phyloP scores from a whole-genome alignment of 768 basidiomycete species.

The Pilatotrama ljubarskyi region DNA sequence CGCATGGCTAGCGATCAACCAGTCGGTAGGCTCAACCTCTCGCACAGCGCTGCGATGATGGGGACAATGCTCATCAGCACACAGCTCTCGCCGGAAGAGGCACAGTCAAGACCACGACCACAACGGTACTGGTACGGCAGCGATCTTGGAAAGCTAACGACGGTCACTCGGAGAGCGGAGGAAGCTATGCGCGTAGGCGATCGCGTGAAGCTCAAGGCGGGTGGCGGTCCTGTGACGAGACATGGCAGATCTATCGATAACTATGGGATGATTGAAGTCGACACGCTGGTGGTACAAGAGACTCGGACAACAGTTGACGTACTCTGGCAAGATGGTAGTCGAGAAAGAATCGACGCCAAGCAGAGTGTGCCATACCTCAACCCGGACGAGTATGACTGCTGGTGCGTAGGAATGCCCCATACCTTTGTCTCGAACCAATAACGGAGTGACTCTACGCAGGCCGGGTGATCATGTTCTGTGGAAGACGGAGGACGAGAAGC shows the following conservation, averaged over 20 bases:
- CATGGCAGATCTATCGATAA: slow-evolving; percentile 56
- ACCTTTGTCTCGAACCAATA: background rate
- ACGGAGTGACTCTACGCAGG: slow-evolving; percentile 52
- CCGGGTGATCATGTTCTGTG: slow-evolving; percentile 90
- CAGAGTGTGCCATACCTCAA: slow-evolving; percentile 81
- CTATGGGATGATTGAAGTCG: slow-evolving; percentile 49
- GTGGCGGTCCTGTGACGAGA: slow-evolving; percentile 52
- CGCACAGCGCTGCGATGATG: background rate
- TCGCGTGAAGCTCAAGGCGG: slow-evolving; percentile 60
- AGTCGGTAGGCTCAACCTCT: slow-evolving; percentile 53
- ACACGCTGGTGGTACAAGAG: slow-evolving; percentile 64
- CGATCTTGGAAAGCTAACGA: slow-evolving; percentile 62
- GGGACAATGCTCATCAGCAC: slow-evolving; percentile 6
- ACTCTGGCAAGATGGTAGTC: slow-evolving; percentile 86
- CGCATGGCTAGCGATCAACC: slow-evolving; percentile 87
- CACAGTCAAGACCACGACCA: slow-evolving; percentile 63
- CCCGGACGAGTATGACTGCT: slow-evolving; percentile 91
- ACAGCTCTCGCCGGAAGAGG: slow-evolving; percentile 61
- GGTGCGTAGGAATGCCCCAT: slow-evolving; percentile 45
- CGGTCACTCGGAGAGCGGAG: slow-evolving; percentile 61
- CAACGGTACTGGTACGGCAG: slow-evolving; percentile 71
- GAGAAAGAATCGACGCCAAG: slow-evolving; percentile 59
- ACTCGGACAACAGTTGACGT: slow-evolving; percentile 70
- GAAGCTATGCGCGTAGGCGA: slow-evolving; percentile 73
- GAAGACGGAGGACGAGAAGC: slow-evolving; percentile 69